These are phyloP conservation scores for Globisporangium splendens DNA, from an alignment of 352 stramenopile species.

Conservation along the genomic window DNA sequence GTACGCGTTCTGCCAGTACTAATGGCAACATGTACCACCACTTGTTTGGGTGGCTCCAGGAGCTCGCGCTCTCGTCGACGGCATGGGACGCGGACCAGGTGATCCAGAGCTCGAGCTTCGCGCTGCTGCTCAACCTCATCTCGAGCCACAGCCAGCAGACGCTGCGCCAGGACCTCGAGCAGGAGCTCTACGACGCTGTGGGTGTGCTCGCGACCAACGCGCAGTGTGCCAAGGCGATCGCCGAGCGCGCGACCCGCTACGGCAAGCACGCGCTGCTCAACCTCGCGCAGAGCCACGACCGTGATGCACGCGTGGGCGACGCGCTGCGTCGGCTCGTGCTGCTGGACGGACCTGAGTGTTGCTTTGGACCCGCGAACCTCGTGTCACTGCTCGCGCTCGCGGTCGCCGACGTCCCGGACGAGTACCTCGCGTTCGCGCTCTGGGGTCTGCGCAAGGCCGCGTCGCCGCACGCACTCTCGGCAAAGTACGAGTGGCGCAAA, in stretches of 20 bases:
- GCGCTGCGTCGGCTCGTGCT: conserved; percentile 51
- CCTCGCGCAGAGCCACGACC: conserved; percentile 42
- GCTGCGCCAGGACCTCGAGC: conserved; percentile 35
- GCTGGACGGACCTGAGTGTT: conserved; percentile 29
- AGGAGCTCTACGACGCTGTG: conserved; percentile 46
- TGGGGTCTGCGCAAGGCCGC: conserved; percentile 56
- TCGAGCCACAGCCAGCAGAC: conserved; percentile 24
- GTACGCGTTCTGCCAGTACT: no score
- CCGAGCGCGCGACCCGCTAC: conserved; percentile 56
- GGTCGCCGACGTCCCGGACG: conserved; percentile 50
- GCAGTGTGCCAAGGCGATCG: conserved; percentile 52
- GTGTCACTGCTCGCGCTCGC: conserved; percentile 61
- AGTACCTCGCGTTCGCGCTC: conserved; percentile 67
- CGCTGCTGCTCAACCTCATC: conserved; percentile 56
- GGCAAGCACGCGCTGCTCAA: conserved; percentile 70
- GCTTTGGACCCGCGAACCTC: conserved; percentile 65
- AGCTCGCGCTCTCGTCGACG: conserved; percentile 26
- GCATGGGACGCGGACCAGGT: conserved; percentile 44
- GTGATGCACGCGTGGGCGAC: conserved; percentile 51
- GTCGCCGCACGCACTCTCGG: conserved; percentile 29
- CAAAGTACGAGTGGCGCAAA: conserved; percentile 51
- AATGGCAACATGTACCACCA: conserved; percentile 31
- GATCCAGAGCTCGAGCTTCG: conserved; percentile 58
- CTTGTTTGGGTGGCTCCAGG: conserved; percentile 42
- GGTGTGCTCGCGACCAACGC: conserved; percentile 47